These are phyloP conservation scores for Mortierella sp. DNA, from an alignment of 371 early-diverging fungal genomes.

Conservation along the genomic window DNA sequence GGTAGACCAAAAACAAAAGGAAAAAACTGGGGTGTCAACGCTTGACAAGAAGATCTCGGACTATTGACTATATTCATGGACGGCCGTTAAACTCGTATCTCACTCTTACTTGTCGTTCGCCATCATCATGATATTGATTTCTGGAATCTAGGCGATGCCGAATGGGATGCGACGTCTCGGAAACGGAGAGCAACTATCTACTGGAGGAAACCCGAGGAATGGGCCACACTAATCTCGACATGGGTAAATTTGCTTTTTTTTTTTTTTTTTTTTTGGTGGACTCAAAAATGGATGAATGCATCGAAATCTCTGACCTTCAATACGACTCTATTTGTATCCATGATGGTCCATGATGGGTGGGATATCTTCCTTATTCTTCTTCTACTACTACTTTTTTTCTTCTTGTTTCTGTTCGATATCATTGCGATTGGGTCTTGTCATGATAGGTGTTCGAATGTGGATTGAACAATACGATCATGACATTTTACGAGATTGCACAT, in stretches of 20 bases:
- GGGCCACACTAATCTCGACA: constrained; percentile 81
- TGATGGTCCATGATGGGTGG: background rate
- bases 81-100: too few species aligned
- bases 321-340: background rate
- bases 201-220: constrained; percentile 92
- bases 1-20: constrained; percentile 57
- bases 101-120: background rate
- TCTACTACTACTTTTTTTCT: background rate
- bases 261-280: too few species aligned
- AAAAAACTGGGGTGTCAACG: too few species aligned
- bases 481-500: constrained; percentile 84
- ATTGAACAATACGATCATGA: constrained; percentile 82
- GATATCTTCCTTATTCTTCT: background rate
- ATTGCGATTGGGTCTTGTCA: background rate
- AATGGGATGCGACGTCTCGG: constrained; percentile 70
- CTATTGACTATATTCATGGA: too few species aligned
- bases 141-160: constrained; percentile 68
- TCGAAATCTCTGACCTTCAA: background rate
- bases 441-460: constrained; percentile 75
- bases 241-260: too few species aligned
- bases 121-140: background rate
- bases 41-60: background rate
- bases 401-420: background rate
- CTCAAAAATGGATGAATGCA: background rate
- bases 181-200: constrained; percentile 75